These are phyloP conservation scores for Microsporum audouinii DNA, from an alignment of 2,329 filamentous ascomycete species.

Conservation along the genomic window DNA sequence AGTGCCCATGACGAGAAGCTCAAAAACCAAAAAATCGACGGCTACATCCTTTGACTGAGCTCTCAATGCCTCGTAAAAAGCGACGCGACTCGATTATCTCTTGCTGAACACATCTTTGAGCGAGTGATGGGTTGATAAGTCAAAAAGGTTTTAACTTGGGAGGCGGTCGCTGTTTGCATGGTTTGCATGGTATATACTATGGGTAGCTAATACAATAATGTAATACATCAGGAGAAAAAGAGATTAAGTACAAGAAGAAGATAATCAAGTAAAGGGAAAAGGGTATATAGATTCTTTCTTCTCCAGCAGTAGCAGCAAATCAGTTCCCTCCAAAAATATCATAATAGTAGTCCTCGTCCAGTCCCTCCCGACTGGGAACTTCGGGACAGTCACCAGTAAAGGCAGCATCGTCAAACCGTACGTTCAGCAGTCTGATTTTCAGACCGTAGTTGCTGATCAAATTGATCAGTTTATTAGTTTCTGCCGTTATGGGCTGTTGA, in stretches of 20 bases:
- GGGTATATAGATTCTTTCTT: slow-evolving; percentile 4
- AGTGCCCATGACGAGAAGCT: slow-evolving; percentile 23
- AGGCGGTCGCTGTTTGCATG: neutral
- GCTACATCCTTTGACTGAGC: neutral
- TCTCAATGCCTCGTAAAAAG: neutral
- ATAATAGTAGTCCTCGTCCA: slow-evolving; percentile 92
- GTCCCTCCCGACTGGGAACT: slow-evolving; percentile 68
- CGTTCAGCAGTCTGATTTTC: slow-evolving; percentile 84
- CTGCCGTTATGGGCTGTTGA: slow-evolving; percentile 90
- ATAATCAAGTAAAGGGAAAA: slow-evolving; percentile 1
- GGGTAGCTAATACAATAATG: neutral
- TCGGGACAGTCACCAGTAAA: slow-evolving; percentile 57
- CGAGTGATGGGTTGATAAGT: neutral
- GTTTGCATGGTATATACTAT: neutral
- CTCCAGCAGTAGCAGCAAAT: neutral
- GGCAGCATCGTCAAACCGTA: slow-evolving; percentile 70
- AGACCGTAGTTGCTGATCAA: slow-evolving; percentile 82
- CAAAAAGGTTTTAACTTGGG: neutral
- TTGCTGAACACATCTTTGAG: neutral
- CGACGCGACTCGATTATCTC: neutral
- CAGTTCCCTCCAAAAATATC: slow-evolving; percentile 48
- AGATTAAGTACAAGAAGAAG: neutral
- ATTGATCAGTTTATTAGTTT: slow-evolving; percentile 80
- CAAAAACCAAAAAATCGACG: neutral
- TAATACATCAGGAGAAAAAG: slow-evolving; percentile 2